Evolutionary conservation across 768 basidiomycete species (phyloP), one percentile per base, ranked within the genome.

Genomic region (Pleurotus pulmonarius): DNA sequence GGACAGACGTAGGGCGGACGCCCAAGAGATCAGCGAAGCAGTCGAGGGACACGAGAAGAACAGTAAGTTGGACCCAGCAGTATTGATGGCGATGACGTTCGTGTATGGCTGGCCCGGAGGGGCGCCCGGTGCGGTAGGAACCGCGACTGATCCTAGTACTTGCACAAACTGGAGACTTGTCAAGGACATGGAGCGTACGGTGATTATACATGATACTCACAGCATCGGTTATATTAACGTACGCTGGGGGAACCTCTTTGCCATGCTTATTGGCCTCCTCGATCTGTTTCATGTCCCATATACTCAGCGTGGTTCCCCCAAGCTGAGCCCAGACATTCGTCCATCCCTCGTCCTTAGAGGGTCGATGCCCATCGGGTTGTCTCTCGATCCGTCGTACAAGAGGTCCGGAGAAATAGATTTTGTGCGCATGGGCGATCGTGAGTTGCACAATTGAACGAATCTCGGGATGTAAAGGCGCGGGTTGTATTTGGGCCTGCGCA

Each of bases 241-340:
- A 95, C 1, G 83, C 77, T 5, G 93, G 93, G 12, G 93, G 92
- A 1, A 92, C 91, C 72, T 94, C 88, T 60, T 71, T 83, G 13
- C 90, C 90, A 63, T 85, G 76, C 63, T 82, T 84, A 61, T 84
- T 92, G 2, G 93, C 93, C 66, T 88, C 89, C 60, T 93, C 86
- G 56, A 95, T 86, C 63, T 88, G 83, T 64, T 82, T 84, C 88
- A 94, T 94, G 67, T 93, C 91, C 93, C 93, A 95, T 43, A 94
- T 78, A 63, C 90, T 92, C 62, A 95, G 78, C 18, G 90, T 94
- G 4, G 91, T 93, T 3, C 93, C 94, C 49, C 90, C 87, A 34
- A 95, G 76, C 71, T 95, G 93, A 1, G 87, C 93, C 90, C 91
- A 95, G 13, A 94, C 87, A 15, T 93, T 85, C 9, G 78, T 77